phyloP scores from a whole-genome alignment of 371 early-diverging fungal species.

The Quaeritorhiza haematococci region DNA sequence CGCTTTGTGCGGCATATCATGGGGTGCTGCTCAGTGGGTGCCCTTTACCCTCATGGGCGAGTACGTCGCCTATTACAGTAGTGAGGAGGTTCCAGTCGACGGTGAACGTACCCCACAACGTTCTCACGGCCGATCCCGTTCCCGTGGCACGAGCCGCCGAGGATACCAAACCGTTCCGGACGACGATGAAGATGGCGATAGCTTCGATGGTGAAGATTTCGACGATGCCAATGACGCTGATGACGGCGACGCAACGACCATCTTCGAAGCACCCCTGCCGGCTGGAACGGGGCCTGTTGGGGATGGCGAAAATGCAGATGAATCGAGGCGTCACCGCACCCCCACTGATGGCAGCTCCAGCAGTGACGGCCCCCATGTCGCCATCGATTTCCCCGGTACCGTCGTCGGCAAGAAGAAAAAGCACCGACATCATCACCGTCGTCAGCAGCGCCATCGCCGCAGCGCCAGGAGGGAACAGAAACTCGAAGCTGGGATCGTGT shows the following conservation, averaged over 20 bases:
- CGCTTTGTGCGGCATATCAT: conserved; percentile 71
- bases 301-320: conserved; percentile 2
- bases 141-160: not conserved
- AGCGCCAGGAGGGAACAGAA: conserved; percentile 22
- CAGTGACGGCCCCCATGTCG: not conserved
- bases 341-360: not conserved
- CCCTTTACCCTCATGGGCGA: conserved; percentile 91
- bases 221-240: not conserved
- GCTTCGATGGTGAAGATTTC: not conserved
- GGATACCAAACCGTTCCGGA: conserved; percentile 1
- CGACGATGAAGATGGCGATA: too few species aligned
- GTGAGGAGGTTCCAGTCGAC: too few species aligned
- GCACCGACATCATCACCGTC: conserved; percentile 3
- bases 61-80: conserved; percentile 60
- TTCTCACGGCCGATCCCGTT: too few species aligned
- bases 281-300: not conserved
- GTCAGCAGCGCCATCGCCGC: conserved; percentile 29
- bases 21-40: conserved; percentile 88
- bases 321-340: not conserved
- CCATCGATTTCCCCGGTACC: not conserved
- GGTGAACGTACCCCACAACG: too few species aligned
- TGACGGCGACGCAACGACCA: not conserved
- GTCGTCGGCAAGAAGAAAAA: not conserved
- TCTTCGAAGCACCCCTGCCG: not conserved
- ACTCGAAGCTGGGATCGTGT: conserved; percentile 65